Evolutionary conservation across 2,329 filamentous ascomycete genomes (phyloP), one percentile per base, ranked within the genome.

Genomic region (Sporothrix phasma): DNA sequence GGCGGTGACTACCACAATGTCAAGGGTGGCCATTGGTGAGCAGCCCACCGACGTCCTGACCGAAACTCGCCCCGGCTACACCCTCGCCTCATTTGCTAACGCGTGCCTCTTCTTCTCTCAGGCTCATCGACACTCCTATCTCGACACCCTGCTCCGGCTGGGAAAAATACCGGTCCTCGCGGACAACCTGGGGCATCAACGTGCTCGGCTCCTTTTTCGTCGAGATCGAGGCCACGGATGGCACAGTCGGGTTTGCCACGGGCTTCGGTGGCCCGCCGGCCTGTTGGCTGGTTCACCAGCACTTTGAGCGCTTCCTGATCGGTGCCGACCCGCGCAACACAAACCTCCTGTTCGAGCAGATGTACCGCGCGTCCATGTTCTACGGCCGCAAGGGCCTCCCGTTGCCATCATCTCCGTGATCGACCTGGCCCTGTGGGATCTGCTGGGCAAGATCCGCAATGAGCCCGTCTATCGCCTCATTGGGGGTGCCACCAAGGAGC

Each of bases 341-440:
- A 62, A 96, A 96, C 76, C 84, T 92, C 67, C 80, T 97, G 34
- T 97, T 95, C 73, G 92, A 97, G 79, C 91, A 95, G 75, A 96
- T 97, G 92, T 97, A 96, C 80, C 87, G 92, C 66, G 89, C 84
- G 1, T 95, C 91, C 69, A 95, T 96, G 90, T 97, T 96, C 80
- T 97, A 97, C 73, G 92, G 92, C 67, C 88, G 92, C 69, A 97
- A 97, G 76, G 92, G 92, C 54, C 84, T 97, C 1, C 92, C 1
- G 84, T 93, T 11, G 92, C 92, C 62, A 88, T 95, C 72, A 97
- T 97, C 72, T 96, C 91, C 1, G 92, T 96, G 68, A 94, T 97
- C 71, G 92, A 97, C 72, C 82, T 97, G 49, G 92, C 92, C 4
- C 77, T 97, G 46, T 97, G 92, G 92, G 92, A 97, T 79, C 80